These are phyloP conservation scores for Kalmusia sp. DNA, from an alignment of 2,329 filamentous ascomycete genomes.

Conservation along the genomic window DNA sequence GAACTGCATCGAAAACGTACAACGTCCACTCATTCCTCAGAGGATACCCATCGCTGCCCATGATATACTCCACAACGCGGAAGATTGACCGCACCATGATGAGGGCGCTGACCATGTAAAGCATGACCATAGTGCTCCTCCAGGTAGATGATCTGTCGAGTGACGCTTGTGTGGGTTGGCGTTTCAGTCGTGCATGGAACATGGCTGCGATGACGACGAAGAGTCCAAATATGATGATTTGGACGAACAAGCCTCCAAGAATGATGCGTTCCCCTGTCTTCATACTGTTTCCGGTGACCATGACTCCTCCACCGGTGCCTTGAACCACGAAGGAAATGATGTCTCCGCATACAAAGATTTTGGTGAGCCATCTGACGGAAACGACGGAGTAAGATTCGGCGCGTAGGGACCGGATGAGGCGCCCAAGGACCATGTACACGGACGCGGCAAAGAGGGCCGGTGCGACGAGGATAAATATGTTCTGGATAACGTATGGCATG, in stretches of 20 bases:
- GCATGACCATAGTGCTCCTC: conserved; percentile 47
- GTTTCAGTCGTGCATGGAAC: conserved; percentile 18
- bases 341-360: conserved; percentile 61
- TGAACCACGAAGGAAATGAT: conserved; percentile 59
- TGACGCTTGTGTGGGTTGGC: background rate
- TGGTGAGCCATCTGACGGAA: conserved; percentile 59
- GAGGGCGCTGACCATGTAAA: conserved; percentile 54
- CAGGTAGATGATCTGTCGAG: conserved; percentile 18
- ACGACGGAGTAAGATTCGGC: conserved; percentile 45
- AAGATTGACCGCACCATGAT: conserved; percentile 60
- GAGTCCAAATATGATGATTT: conserved; percentile 57
- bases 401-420: conserved; percentile 41
- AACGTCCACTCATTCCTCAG: conserved; percentile 52
- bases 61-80: conserved; percentile 57
- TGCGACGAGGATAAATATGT: conserved; percentile 50
- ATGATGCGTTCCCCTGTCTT: conserved; percentile 53
- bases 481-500: conserved; percentile 50
- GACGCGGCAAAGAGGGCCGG: conserved; percentile 52
- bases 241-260: conserved; percentile 54
- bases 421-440: conserved; percentile 52
- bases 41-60: conserved; percentile 54
- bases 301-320: conserved; percentile 45
- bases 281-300: conserved; percentile 7
- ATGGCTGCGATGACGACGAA: conserved; percentile 46
- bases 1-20: conserved; percentile 55